Conservation (phyloP, 192 early-diverging fungal genomes). For the Phlyctochytrium bullatum region DNA sequence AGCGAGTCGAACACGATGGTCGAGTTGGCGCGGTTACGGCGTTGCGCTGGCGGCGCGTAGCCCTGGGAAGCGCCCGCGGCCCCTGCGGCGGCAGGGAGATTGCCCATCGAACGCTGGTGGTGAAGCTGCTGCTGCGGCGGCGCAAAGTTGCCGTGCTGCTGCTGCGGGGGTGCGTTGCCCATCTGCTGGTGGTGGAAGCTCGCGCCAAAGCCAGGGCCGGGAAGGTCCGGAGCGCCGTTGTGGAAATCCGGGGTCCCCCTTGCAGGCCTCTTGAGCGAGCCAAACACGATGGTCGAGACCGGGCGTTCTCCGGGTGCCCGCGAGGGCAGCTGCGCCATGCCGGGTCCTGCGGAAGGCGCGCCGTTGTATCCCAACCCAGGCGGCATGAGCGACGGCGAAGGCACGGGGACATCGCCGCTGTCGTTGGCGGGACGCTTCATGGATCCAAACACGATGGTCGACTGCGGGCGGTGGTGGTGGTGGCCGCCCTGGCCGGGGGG, state of each 20-base stretch:
- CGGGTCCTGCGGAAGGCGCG: too few relatives aligned
- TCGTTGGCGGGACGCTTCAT: slow-evolving; percentile 7
- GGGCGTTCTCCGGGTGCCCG: not conserved
- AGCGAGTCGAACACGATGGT: slow-evolving; percentile 2
- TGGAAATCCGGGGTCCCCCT: too few relatives aligned
- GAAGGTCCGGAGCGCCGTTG: not conserved
- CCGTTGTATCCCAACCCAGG: not conserved
- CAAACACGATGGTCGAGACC: not conserved
- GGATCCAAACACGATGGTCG: slow-evolving; percentile 5
- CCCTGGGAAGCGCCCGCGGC: too few relatives aligned
- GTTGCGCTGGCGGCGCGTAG: not conserved
- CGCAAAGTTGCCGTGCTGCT: not conserved
- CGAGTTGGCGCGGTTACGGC: not conserved
- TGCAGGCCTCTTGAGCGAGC: slow-evolving; percentile 2
- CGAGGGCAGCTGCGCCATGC: too few relatives aligned
- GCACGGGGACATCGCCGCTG: too few relatives aligned
- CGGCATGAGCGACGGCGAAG: not conserved
- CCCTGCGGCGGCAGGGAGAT: too few relatives aligned
- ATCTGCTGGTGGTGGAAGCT: not conserved
- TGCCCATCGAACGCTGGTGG: too few relatives aligned
- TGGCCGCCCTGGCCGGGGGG: too few relatives aligned
- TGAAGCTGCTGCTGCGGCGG: not conserved
- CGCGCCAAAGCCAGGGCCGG: too few relatives aligned
- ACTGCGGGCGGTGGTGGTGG: not conserved
- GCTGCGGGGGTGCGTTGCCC: not conserved